phyloP scores from a whole-genome alignment of 495 filamentous ascomycete genomes.

The Bacidia rubella region DNA sequence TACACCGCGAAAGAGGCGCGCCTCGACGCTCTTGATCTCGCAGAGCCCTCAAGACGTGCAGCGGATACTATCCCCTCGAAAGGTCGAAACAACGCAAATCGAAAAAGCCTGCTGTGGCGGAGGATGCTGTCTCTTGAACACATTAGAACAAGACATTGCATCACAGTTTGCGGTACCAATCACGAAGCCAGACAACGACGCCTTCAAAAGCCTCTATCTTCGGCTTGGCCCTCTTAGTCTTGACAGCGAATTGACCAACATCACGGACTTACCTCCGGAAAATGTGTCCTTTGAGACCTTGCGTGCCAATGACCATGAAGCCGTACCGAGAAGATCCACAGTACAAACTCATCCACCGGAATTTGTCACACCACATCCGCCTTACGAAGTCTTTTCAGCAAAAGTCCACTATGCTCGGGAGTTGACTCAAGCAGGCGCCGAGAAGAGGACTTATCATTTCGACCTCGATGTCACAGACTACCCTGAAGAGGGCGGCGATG shows the following conservation, averaged over 20 bases:
- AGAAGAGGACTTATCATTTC: constrained; percentile 94
- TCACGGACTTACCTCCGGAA: constrained; percentile 58
- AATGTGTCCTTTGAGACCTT: constrained; percentile 52
- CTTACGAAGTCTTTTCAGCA: constrained; percentile 79
- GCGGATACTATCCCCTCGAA: constrained; percentile 37
- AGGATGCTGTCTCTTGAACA: constrained; percentile 69
- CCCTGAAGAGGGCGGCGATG: constrained; percentile 61
- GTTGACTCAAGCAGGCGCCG: constrained; percentile 77
- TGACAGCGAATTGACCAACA: constrained; percentile 52
- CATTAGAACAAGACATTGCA: constrained; percentile 37
- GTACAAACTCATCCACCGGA: constrained; percentile 49
- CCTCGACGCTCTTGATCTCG: constrained; percentile 68
- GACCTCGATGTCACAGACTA: constrained; percentile 95
- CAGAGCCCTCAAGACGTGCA: constrained; percentile 62
- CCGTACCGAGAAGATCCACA: constrained; percentile 13
- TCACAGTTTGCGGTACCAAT: constrained; percentile 45
- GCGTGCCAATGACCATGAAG: constrained; percentile 2
- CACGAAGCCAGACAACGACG: constrained; percentile 64
- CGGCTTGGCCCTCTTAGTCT: constrained; percentile 60
- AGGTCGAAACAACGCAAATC: constrained; percentile 37
- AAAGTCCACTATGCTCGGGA: constrained; percentile 71
- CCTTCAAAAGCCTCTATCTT: constrained; percentile 63
- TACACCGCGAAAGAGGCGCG: constrained; percentile 43
- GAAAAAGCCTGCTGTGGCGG: constrained; percentile 75
- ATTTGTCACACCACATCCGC: constrained; percentile 91